Evolutionary conservation across 1,284 basidiomycete species (phyloP).

Genomic region (Porogramme epimiltina): DNA sequence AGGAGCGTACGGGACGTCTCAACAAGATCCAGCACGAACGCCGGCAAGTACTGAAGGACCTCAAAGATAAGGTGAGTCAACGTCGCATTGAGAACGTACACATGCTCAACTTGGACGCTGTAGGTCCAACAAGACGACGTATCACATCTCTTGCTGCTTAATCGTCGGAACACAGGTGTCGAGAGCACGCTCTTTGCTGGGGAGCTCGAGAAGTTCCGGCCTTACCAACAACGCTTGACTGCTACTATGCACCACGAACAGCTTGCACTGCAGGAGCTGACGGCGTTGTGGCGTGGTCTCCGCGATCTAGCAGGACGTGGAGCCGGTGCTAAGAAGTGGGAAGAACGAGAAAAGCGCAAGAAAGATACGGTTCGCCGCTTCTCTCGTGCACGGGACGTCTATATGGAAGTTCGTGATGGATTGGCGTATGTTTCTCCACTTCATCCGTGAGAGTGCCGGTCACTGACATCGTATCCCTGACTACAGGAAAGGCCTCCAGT

Average conservation of each 20-base stretch:
- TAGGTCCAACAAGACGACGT: slow-evolving; percentile 97
- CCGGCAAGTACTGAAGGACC: slow-evolving; percentile 85
- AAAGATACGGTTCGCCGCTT: slow-evolving; percentile 76
- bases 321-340: slow-evolving; percentile 76
- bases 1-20: slow-evolving; percentile 74
- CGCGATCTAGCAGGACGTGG: slow-evolving; percentile 74
- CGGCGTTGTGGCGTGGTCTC: slow-evolving; percentile 68
- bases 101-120: neutral
- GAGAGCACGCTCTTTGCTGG: slow-evolving; percentile 89
- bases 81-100: neutral
- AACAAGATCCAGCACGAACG: slow-evolving; percentile 87
- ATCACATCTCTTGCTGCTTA: slow-evolving; percentile 90
- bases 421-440: slow-evolving; percentile 59
- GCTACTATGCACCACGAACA: slow-evolving; percentile 82
- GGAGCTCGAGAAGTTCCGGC: slow-evolving; percentile 94
- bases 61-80: slow-evolving; percentile 83
- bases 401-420: slow-evolving; percentile 86
- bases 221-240: slow-evolving; percentile 83
- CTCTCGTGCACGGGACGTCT: slow-evolving; percentile 75
- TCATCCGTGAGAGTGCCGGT: neutral
- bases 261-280: slow-evolving; percentile 68
- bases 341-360: slow-evolving; percentile 77
- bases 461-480: slow-evolving; percentile 5
- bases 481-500: slow-evolving; percentile 81
- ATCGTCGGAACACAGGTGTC: slow-evolving; percentile 82